Evolutionary conservation across 352 stramenopile species (phyloP), one percentile per base, ranked within the genome.

Genomic region (Pythium chondricola): DNA sequence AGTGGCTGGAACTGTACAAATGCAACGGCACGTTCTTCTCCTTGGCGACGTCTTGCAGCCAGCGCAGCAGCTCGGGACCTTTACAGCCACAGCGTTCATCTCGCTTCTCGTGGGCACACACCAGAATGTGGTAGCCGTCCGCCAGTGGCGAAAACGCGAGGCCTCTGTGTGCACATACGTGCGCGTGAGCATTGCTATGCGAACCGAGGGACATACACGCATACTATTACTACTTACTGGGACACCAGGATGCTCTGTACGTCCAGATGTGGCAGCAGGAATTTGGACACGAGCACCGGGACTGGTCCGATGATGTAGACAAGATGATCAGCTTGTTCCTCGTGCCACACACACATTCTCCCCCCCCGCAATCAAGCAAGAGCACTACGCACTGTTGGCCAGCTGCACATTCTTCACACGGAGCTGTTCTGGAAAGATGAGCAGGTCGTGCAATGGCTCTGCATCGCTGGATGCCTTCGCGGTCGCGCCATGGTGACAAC

Each of bases 21-120:
- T 85, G 65, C 41, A 85, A 43, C 20, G 67, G 61, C 10, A 49
- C 26, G 1, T 54, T 32, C 17, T 36, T 35, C 18, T 69, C 59
- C 14, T 58, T 59, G 5, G 56, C 58, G n/a, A 64, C 56, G 17
- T 74, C 58, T 17, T 77, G 58, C 6, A 91, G 53, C 75, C 74
- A 91, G 10, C 73, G 41, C 27, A 91, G 56, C 47, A 91, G 33
- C 48, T 87, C 71, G 2, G 79, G 79, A 6, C 79, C 79, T 40
- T 74, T 79, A 53, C 79, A 91, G 1, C 71, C 79, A 24, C 79
- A 91, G 11, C 79, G 76, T 32, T 84, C 74, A 32, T 91, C 79
- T 43, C 70, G 46, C 18, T 69, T 58, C 43, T 64, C 69, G 33
- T 90, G 79, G 3, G 75, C 74, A 40, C 79, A 90, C 21, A 82